Evolutionary conservation across 2,329 filamentous ascomycete genomes (phyloP), one percentile per base, ranked within the genome.

Genomic region (Fusarium sp.): DNA sequence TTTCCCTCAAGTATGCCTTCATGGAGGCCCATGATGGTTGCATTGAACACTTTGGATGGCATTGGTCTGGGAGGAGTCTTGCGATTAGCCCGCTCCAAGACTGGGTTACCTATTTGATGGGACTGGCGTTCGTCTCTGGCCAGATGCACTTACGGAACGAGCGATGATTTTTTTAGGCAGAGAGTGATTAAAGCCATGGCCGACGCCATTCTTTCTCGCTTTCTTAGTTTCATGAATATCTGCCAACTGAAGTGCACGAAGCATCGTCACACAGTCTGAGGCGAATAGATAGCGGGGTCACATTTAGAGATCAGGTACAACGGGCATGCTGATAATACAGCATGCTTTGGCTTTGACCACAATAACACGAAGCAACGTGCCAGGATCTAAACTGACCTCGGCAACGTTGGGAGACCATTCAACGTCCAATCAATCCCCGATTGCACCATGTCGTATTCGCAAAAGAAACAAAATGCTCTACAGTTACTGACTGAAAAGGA

Each of bases 61-160:
- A 66, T 69, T 36, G 48, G 24, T 31, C 36, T 36, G 36, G 42
- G 45, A 57, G 36, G 63, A 56, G 35, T 30, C 51, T 73, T 67
- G 47, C n/a, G 54, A 45, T 39, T 42, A 56, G 48, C 31, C 42
- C 41, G 44, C 48, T 44, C 13, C 48, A 42, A 45, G 45, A 50
- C 31, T 24, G 8, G 15, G 45, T 28, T 48, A 30, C 26, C 42
- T 24, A 54, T 56, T 51, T 13, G 41, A 53, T 44, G 41, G 53
- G 59, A 35, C 60, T 45, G 72, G 74, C 70, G 65, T 75, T 76
- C 51, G 55, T 65, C 39, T 62, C 67, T 50, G 50, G 24, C 38
- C 26, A 48, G 47, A 36, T 48, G 48, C 53, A 42, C 55, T 61
- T 30, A 28, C 33, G 38, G 65, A 44, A 62, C 24, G 42, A 53